phyloP scores from a whole-genome alignment of 495 filamentous ascomycete species.

The Evernia prunastri region DNA sequence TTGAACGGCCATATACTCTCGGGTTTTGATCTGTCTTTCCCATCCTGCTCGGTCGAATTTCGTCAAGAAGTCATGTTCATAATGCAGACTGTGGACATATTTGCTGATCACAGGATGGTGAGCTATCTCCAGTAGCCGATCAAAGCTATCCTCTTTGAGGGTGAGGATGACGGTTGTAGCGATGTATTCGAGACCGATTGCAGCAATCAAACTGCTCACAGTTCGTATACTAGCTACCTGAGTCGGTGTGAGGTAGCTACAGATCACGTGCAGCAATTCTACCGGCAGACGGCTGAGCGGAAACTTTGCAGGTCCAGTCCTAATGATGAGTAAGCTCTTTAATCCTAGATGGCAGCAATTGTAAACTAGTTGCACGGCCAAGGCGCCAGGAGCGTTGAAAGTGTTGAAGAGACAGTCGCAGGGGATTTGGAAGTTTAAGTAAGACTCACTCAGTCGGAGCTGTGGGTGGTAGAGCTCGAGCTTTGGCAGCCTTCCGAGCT shows the following conservation, averaged over 20 bases:
- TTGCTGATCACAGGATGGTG: not conserved
- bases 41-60: not conserved
- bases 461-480: not conserved
- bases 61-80: not conserved
- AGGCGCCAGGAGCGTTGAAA: not conserved
- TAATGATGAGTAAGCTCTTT: not conserved
- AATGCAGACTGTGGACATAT: not conserved
- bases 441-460: not conserved
- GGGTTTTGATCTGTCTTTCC: not conserved
- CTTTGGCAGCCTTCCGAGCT: not conserved
- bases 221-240: not conserved
- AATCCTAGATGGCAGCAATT: not conserved
- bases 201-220: not conserved
- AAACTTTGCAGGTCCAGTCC: not conserved
- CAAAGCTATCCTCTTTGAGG: not conserved
- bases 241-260: not conserved
- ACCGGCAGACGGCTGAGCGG: not conserved
- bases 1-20: not conserved
- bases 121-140: not conserved
- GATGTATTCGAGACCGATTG: not conserved
- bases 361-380: not conserved
- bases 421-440: not conserved
- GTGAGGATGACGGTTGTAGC: not conserved
- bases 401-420: not conserved
- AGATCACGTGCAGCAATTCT: not conserved